Base-by-base conservation (phyloP, 169 alveolate species). In the Babesia ovata region DNA sequence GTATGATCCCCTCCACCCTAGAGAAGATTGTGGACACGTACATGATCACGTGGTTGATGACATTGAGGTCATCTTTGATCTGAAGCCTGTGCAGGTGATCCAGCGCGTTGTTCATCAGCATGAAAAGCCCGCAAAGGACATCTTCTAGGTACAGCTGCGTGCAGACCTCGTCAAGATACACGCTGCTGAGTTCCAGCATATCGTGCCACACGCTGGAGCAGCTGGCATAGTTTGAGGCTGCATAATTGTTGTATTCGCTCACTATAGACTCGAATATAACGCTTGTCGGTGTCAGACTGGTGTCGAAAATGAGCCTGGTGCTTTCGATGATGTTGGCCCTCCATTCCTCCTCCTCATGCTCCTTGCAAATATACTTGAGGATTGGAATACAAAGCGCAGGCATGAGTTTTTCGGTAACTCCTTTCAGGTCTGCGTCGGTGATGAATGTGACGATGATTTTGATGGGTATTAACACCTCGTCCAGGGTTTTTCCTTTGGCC, bases 351-450 rank as follows among this genome's bases (percentile, higher is more conserved):
- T 81, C 85, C 29, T 81, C 88, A 22, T 44, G 58, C 28, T 70
- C 85, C 48, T 56, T 63, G 53, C 85, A 81, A 36, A 81, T 61
- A 60, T 81, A 74, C 72, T 70, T 59, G 57, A 81, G 70, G 48
- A 81, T 81, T 0, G 88, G 88, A 4, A 81, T 61, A 53, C 85
- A 81, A 8, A 81, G 85, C 50, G 26, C 79, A 7, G 88, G 88
- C 88, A 81, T 81, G 28, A 81, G 75, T 28, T 81, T 59, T 29
- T 81, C 79, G 16, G 88, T 42, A 8, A 81, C 56, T 1, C 82
- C 88, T 33, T 67, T 44, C 19, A 81, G 60, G 24, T 81, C 88
- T 14, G 73, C 52, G 60, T 81, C 88, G 2, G 88, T 63, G 24
- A 81, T 73, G 45, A 81, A 62, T 8, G 88, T 63, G 3, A 81